Conservation (phyloP, 805 yeast species). For the Metschnikowia proteae region DNA sequence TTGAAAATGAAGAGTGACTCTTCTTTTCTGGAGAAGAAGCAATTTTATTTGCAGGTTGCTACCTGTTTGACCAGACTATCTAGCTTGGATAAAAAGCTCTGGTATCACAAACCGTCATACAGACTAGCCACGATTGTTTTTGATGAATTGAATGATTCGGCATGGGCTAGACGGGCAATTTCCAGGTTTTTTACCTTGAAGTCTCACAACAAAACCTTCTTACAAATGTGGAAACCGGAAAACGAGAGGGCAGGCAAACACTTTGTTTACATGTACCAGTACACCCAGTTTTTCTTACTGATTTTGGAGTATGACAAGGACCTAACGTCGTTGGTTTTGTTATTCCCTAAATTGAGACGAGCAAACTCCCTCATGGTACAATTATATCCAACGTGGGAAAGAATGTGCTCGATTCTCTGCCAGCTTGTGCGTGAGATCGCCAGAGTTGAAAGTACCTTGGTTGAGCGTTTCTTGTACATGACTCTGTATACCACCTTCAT, state of each 20-base stretch:
- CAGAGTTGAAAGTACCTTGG: slow-evolving; percentile 38
- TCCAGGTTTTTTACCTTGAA: slow-evolving; percentile 59
- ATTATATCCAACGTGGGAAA: slow-evolving; percentile 64
- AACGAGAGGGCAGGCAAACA: slow-evolving; percentile 90
- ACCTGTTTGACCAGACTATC: slow-evolving; percentile 46
- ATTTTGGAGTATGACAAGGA: slow-evolving; percentile 53
- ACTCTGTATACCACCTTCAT: slow-evolving; percentile 3
- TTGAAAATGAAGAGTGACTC: slow-evolving; percentile 7
- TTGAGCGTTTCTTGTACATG: slow-evolving; percentile 46
- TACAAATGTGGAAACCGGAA: slow-evolving; percentile 92
- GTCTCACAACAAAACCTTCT: slow-evolving; percentile 63
- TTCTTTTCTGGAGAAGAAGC: slow-evolving; percentile 14
- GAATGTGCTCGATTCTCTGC: slow-evolving; percentile 50
- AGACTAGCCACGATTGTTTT: slow-evolving; percentile 61
- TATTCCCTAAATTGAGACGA: slow-evolving; percentile 73
- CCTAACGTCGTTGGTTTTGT: slow-evolving; percentile 51
- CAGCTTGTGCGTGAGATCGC: slow-evolving; percentile 45
- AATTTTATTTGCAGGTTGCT: slow-evolving; percentile 41
- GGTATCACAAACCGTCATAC: slow-evolving; percentile 87
- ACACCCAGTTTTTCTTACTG: slow-evolving; percentile 59
- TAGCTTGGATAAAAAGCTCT: slow-evolving; percentile 68
- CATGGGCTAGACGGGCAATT: slow-evolving; percentile 63
- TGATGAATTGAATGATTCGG: slow-evolving; percentile 50
- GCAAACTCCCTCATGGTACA: slow-evolving; percentile 73
- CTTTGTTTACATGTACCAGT: slow-evolving; percentile 70